Percentiles rank a stretch among this genome's conserved stretches.
These are phyloP conservation scores for Sclerotinia sclerotiorum DNA, from an alignment of 2,329 filamentous ascomycete species.

Conservation along the genomic window DNA sequence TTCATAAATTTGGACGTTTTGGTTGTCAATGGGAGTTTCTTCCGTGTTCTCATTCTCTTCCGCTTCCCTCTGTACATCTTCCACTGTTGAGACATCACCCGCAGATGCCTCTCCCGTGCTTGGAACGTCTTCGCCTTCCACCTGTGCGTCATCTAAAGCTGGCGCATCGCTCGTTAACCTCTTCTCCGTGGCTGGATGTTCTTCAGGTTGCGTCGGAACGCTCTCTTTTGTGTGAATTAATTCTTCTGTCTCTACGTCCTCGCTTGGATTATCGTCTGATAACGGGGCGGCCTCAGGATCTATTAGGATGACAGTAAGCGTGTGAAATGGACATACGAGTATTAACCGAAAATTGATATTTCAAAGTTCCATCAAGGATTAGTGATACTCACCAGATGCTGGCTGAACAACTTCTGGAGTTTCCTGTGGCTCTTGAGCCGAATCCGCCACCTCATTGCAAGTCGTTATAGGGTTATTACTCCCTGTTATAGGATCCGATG, in stretches of 20 bases:
- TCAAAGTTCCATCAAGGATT: not conserved
- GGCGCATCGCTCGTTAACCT: not conserved
- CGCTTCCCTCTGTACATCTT: not conserved
- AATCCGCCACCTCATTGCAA: not conserved
- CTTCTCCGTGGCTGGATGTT: not conserved
- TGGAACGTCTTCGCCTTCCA: not conserved
- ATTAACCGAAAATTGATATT: not conserved
- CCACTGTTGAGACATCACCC: not conserved
- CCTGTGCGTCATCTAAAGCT: not conserved
- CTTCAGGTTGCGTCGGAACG: not conserved
- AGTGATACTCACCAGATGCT: not conserved
- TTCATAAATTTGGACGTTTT: not conserved
- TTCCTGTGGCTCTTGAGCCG: not conserved
- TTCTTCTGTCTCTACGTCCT: not conserved
- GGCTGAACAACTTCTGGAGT: not conserved
- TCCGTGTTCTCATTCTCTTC: not conserved
- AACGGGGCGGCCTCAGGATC: not conserved
- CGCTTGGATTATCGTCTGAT: not conserved
- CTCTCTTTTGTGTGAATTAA: not conserved
- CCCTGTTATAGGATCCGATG: not conserved
- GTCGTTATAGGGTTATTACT: not conserved
- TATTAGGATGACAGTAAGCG: not conserved
- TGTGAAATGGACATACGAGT: not conserved
- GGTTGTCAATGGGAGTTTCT: not conserved
- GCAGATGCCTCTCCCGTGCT: not conserved